Evolutionary conservation across 768 basidiomycete genomes (phyloP).

Genomic region (Tremella fuciformis): DNA sequence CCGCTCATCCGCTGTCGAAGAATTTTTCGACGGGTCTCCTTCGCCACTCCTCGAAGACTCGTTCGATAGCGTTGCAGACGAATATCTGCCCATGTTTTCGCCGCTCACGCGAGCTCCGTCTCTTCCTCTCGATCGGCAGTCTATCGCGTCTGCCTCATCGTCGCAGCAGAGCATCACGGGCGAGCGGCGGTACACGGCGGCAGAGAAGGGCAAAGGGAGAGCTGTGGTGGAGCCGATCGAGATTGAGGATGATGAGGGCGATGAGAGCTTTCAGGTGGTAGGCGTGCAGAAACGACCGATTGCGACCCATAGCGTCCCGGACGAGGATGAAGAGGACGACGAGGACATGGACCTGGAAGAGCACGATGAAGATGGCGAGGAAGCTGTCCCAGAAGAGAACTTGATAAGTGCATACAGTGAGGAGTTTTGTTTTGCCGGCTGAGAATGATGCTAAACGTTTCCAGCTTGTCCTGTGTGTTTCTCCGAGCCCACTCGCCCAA

Average conservation of each 20-base stretch:
- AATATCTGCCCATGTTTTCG: too few relatives aligned
- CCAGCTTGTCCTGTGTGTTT: slow-evolving; percentile 44
- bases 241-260: slow-evolving; percentile 10
- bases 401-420: slow-evolving; percentile 19
- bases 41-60: too few relatives aligned
- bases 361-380: slow-evolving; percentile 8
- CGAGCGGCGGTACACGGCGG: slow-evolving; percentile 7
- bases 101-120: too few relatives aligned
- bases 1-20: too few relatives aligned
- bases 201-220: slow-evolving; percentile 17
- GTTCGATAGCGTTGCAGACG: too few relatives aligned
- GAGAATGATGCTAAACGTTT: too few relatives aligned
- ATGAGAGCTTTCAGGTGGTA: slow-evolving; percentile 6
- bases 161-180: too few relatives aligned
- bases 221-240: slow-evolving; percentile 8
- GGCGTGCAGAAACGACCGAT: not conserved
- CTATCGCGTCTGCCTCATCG: too few relatives aligned
- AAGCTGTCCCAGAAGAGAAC: slow-evolving; percentile 10
- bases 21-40: too few relatives aligned
- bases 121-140: too few relatives aligned
- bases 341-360: slow-evolving; percentile 10
- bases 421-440: slow-evolving; percentile 2
- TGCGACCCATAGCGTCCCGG: not conserved
- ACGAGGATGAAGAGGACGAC: slow-evolving; percentile 12
- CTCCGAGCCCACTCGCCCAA: slow-evolving; percentile 25